phyloP scores from a whole-genome alignment of 2,329 filamentous ascomycete genomes.

The Ophiostoma quercus region DNA sequence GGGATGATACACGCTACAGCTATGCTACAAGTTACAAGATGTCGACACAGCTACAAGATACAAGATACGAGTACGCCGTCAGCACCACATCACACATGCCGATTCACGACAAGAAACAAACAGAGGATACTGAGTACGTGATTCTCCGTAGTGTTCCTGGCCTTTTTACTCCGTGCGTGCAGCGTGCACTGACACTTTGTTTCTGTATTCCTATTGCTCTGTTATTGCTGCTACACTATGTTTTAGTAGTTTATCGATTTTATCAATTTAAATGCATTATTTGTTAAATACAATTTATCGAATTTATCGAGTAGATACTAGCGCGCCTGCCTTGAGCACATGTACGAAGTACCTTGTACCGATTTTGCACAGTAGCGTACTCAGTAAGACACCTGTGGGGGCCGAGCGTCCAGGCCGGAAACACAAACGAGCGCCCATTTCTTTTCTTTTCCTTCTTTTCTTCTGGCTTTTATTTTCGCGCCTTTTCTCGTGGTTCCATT shows the following conservation, averaged over 20 bases:
- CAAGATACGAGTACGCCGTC: background rate
- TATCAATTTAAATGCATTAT: background rate
- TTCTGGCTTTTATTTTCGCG: background rate
- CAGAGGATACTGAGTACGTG: slow-evolving; percentile 1
- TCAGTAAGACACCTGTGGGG: slow-evolving; percentile 21
- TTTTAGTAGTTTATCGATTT: slow-evolving; percentile 20
- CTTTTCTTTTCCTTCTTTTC: background rate
- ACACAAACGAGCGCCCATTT: slow-evolving; percentile 8
- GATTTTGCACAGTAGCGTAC: slow-evolving; percentile 13
- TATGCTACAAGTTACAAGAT: background rate
- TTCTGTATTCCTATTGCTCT: background rate
- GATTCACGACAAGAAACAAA: slow-evolving; percentile 14
- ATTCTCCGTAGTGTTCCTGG: slow-evolving; percentile 5
- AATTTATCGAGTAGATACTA: slow-evolving; percentile 14
- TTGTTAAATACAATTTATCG: slow-evolving; percentile 12
- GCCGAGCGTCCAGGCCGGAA: slow-evolving; percentile 22
- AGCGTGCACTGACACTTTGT: slow-evolving; percentile 6
- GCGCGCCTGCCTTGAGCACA: slow-evolving; percentile 1
- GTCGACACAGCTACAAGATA: background rate
- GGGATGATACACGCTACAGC: background rate
- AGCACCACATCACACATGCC: background rate
- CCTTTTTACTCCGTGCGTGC: slow-evolving; percentile 1
- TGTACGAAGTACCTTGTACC: slow-evolving; percentile 13
- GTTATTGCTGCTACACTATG: background rate
- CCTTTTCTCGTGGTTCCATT: background rate